Evolutionary conservation across 495 filamentous ascomycete genomes (phyloP), one percentile per base, ranked within the genome.

Genomic region (Margaritispora aquatica): DNA sequence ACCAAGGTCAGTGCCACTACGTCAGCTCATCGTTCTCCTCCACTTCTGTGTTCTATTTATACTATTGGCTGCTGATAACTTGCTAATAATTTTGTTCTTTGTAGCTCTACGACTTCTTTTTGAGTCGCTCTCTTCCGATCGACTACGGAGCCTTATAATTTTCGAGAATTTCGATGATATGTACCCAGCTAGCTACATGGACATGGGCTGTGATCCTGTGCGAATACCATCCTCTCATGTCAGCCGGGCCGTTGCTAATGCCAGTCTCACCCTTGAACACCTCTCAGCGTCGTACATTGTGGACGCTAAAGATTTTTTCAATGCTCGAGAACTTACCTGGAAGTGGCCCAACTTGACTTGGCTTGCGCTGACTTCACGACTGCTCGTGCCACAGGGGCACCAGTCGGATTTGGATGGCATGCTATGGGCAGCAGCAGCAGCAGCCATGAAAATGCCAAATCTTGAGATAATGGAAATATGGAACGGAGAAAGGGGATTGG

Each of bases 401-500:
- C 41, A 63, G 36, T 49, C 50, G 34, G 51, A 71, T 63, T 67
- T 70, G 51, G 57, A 56, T 41, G 58, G 59, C 27, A 71, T 71
- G 66, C 66, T 73, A 49, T 65, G 57, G 57, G 58, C 64, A 61
- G 69, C 66, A 55, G 69, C 62, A 53, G 67, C 66, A 63, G 69
- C 66, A 58, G 66, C 70, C 53, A 68, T 66, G 53, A 68, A 67
- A 58, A 74, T 72, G 68, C 68, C 68, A 66, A 48, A 64, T 26
- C 64, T 74, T 48, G 62, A 70, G 63, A 74, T 57, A 62, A 73
- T 75, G 71, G 70, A 70, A 50, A 70, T 74, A 61, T 74, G 72
- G 70, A 74, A 71, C 56, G 72, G 70, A 60, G 41, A 59, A 66
- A 65, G 67, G 62, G 68, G 68, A 44, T 61, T 70, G 54, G 70